Evolutionary conservation across 208 protist genomes (phyloP), one percentile per base, ranked within the genome.

Genomic region (Sergeia podlipaevii): DNA sequence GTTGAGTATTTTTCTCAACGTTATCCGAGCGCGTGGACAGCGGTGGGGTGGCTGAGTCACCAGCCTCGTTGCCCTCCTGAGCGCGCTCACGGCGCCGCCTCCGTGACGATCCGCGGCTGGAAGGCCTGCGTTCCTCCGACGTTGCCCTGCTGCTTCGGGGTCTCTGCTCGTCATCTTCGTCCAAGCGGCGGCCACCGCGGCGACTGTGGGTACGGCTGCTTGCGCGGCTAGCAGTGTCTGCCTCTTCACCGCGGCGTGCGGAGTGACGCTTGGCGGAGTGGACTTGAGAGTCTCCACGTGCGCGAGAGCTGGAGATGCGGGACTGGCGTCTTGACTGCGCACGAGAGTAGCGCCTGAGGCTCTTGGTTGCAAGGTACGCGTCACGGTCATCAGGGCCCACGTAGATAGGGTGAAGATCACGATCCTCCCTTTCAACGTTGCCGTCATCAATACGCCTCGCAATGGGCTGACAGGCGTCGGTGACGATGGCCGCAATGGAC

Each of bases 371-470:
- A 27, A 88, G 62, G 60, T 91, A 91, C 23, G 86, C 87, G 54
- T 89, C 87, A 17, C 78, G 80, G 60, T 94, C 87, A 49, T 94
- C 81, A 26, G 83, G 83, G 2, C 83, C 83, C 32, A 94, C 76
- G 67, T 91, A 91, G 44, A 94, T 63, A 0, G 83, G 80, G 52
- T 86, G 80, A 42, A 78, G 51, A 39, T 72, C 77, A 4, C 52
- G 67, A 28, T 68, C 66, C 52, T 87, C 80, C 20, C 87, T 69
- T 24, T 69, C 67, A 11, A 73, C 54, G 65, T 94, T 94, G 24
- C 53, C 65, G 20, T 56, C 56, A 53, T 91, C 78, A 56, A 91
- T 77, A 32, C 62, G 49, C 45, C 54, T 27, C 11, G 74, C 69
- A 59, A 91, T 76, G 10, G 70, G 32, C 59, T 82, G 61, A 65